Base-by-base conservation (phyloP, 345 rosid genomes). In the Eucalyptus cloeziana region DNA sequence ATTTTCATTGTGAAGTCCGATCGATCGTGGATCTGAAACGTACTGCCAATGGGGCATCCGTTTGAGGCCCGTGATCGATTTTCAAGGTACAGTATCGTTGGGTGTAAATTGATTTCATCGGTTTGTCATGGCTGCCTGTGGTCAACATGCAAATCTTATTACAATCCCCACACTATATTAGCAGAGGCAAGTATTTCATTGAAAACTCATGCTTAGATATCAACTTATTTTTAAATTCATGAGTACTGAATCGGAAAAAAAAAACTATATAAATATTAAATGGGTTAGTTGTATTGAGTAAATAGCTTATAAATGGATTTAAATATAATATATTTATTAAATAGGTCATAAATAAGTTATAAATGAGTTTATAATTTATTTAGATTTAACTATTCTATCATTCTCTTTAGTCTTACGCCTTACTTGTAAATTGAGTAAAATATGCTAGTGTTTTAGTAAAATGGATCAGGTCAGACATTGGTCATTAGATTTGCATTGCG, bases 211-310 rank as follows among this genome's bases (percentile, higher is more conserved):
- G 31, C 69, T 62, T 27, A 27, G 30, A 24, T 24, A 24, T 56
- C 58, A 52, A 52, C 58, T 52, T 52, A 52, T 52, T 52, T 52
- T 21, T 52, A 52, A 52, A 52, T 1, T 52, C 2, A 3, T 52
- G 58, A 21, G 4, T 52, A 52, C 58, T 0, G 10, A 21, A 51
- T 8, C 22, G 0, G 3, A 19, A 52, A 52, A 21, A 52, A 21
- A 8, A 52, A 3, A 21, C 10, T 52, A 19, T 2, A 21, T 7
- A 7, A 21, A 5, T 56, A 10, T 0, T 56, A 56, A 56, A 56
- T 56, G 30, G 4, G 62, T 56, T 24, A 22, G 62, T 10, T 56
- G 30, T 56, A 56, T 56, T 56, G 1, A 56, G 62, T 56, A 22
- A 24, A 56, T 56, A 0, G 13, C 1, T 56, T 56, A 24, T 24